Evolutionary conservation across 2,329 filamentous ascomycete genomes (phyloP).

Genomic region (Cadophora luteo-olivacea): DNA sequence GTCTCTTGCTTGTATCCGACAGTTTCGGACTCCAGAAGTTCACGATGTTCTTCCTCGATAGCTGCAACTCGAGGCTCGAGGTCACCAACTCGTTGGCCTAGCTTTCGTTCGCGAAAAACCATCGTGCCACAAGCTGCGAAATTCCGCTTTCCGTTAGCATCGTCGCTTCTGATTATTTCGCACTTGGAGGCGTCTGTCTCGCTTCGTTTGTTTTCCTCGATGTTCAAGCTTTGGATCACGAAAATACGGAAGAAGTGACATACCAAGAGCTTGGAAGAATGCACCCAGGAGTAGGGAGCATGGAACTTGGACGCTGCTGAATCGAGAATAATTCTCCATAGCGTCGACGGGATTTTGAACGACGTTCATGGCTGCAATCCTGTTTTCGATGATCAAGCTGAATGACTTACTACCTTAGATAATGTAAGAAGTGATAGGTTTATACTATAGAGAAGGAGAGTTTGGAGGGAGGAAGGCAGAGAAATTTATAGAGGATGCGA

Average conservation of each 20-base stretch:
- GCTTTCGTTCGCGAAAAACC: background rate
- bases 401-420: no score
- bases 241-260: background rate
- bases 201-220: no score
- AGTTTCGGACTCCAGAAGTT: background rate
- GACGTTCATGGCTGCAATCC: background rate
- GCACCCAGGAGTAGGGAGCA: background rate
- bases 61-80: background rate
- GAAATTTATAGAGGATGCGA: background rate
- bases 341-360: background rate
- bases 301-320: background rate
- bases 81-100: background rate
- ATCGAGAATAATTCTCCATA: background rate
- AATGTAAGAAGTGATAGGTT: no score
- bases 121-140: background rate
- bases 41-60: background rate
- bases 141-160: background rate
- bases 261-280: background rate
- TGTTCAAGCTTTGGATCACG: no score
- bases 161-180: background rate
- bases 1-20: background rate
- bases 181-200: no score
- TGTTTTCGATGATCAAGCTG: no score
- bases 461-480: background rate
- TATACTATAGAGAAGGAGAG: no score